Evolutionary conservation across 129 eudicot species (phyloP).

Genomic region (Chrysanthemum seticuspe): DNA sequence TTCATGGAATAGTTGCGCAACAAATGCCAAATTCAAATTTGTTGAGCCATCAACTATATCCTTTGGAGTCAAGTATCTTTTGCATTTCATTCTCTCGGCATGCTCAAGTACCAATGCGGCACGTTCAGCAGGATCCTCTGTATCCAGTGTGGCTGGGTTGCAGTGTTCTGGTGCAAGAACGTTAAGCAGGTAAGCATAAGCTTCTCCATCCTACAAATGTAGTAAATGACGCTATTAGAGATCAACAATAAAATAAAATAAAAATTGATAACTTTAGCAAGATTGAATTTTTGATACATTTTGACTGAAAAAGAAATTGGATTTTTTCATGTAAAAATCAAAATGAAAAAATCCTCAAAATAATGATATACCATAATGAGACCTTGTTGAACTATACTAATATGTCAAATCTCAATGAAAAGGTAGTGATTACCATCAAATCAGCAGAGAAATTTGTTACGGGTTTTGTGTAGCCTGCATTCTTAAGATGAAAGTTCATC

Average conservation of each 20-base stretch:
- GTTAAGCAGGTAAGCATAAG: constrained; percentile 92
- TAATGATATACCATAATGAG: constrained; percentile 6
- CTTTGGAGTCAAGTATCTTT: constrained; percentile 69
- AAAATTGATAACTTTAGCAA: not conserved
- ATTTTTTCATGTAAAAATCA: constrained; percentile 8
- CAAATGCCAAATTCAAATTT: constrained; percentile 85
- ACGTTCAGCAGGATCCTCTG: constrained; percentile 73
- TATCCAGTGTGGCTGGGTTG: constrained; percentile 72
- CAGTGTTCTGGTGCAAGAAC: constrained; percentile 98
- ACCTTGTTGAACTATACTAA: constrained; percentile 11
- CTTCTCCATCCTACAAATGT: constrained; percentile 83
- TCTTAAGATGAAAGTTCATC: constrained; percentile 95
- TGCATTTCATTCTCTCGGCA: constrained; percentile 94
- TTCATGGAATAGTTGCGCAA: constrained; percentile 88
- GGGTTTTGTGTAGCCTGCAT: constrained; percentile 77
- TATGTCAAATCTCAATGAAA: not conserved
- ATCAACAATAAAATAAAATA: not conserved
- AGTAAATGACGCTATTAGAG: constrained; percentile 14
- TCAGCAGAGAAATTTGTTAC: constrained; percentile 82
- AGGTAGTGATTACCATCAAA: constrained; percentile 53
- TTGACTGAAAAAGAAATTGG: not conserved
- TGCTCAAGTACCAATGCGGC: constrained; percentile 91
- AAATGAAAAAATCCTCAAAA: constrained; percentile 6
- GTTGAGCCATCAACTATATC: constrained; percentile 89
- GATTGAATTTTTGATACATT: not conserved